A percentile compares a stretch with the other conserved stretches of the same genome.
phyloP scores from a whole-genome alignment of 352 stramenopile species.

The Hyphochytrium catenoides region DNA sequence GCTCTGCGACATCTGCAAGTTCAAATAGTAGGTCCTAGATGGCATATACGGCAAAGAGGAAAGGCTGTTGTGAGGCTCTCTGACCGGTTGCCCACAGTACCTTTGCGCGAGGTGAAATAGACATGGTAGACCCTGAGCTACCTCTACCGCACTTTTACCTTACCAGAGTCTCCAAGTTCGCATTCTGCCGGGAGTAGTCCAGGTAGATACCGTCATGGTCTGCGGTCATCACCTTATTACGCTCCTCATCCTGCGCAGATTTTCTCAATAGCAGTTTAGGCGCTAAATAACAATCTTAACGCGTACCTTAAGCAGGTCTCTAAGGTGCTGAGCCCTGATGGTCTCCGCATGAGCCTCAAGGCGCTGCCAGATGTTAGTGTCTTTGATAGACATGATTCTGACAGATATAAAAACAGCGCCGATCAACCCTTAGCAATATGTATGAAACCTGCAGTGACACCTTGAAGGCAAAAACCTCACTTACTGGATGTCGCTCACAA shows the following conservation, averaged over 20 bases:
- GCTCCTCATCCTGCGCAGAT: slow-evolving; percentile 31
- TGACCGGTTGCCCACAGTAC: neutral
- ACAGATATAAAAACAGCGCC: neutral
- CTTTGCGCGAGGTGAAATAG: neutral
- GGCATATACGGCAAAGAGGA: slow-evolving; percentile 5
- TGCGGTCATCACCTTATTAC: slow-evolving; percentile 65
- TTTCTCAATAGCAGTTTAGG: slow-evolving; percentile 2
- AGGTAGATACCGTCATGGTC: slow-evolving; percentile 76
- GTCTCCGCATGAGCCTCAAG: slow-evolving; percentile 35
- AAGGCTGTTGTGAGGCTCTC: neutral
- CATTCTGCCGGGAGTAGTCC: slow-evolving; percentile 83
- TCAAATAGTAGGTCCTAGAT: slow-evolving; percentile 72
- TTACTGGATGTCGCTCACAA: too few relatives aligned
- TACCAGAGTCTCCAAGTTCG: slow-evolving; percentile 40
- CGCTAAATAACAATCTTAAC: neutral
- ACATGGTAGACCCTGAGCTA: neutral
- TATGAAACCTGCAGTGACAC: too few relatives aligned
- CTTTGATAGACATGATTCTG: slow-evolving; percentile 25
- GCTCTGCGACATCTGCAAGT: slow-evolving; percentile 57
- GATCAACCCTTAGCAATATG: too few relatives aligned
- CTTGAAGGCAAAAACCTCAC: too few relatives aligned
- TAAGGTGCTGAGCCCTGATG: slow-evolving; percentile 63
- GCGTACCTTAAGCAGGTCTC: slow-evolving; percentile 38
- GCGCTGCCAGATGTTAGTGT: slow-evolving; percentile 36
- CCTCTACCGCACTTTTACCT: neutral